A percentile compares a stretch with the other conserved stretches of the same genome.
These are phyloP conservation scores for Emiliania huxleyi DNA, from an alignment of 78 protist genomes.

Conservation along the genomic window DNA sequence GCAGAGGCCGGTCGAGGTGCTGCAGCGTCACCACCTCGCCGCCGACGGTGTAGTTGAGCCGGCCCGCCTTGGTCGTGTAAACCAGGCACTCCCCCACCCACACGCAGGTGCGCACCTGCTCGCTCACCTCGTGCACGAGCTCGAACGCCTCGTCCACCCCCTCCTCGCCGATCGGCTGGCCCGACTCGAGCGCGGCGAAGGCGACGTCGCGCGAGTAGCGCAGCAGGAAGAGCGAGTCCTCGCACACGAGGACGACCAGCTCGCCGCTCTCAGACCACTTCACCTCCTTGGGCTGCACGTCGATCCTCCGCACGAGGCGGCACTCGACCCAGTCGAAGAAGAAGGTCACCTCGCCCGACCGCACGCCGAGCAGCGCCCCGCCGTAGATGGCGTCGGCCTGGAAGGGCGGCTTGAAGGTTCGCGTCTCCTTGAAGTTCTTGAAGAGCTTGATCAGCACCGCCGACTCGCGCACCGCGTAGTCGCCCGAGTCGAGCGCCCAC, in stretches of 20 bases:
- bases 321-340: conserved; percentile 94
- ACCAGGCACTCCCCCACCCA: conserved; percentile 97
- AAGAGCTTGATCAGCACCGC: conserved; percentile 60
- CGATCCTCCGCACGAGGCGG: conserved; percentile 85
- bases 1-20: conserved; percentile 68
- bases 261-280: conserved; percentile 88
- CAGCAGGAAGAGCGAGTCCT: conserved; percentile 80
- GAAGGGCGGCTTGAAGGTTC: conserved; percentile 64
- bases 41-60: conserved; percentile 93
- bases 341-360: conserved; percentile 55
- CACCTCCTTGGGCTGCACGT: conserved; percentile 79
- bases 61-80: conserved; percentile 73
- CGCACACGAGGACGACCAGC: conserved; percentile 67
- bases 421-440: conserved; percentile 83
- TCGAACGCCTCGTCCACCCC: conserved; percentile 95
- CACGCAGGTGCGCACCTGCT: conserved; percentile 67
- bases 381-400: conserved; percentile 88
- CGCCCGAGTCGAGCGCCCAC: conserved; percentile 77
- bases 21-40: conserved; percentile 85
- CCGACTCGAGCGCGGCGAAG: background rate
- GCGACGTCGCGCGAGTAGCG: conserved; percentile 65
- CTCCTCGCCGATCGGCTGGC: conserved; percentile 39
- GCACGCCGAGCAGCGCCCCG: conserved; percentile 86
- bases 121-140: conserved; percentile 73
- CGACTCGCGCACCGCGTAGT: conserved; percentile 55